Base-by-base conservation (phyloP, 73 alveolate species). In the Urostyla sp. region DNA sequence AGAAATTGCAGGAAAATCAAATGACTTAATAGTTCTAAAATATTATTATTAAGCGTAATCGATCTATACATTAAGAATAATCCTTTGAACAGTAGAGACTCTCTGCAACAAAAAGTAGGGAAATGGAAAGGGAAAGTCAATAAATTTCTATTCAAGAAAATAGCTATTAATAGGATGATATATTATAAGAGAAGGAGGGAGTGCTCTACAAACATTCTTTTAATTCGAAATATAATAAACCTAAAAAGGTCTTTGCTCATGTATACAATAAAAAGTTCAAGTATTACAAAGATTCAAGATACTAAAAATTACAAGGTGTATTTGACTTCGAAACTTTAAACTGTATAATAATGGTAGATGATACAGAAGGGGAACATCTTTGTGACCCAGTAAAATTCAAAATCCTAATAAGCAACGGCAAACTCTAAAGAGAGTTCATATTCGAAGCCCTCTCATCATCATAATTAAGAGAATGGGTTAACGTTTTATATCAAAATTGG, bases 401-500 rank as follows among this genome's bases (percentile, higher is more conserved):
- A 30, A 63, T 63, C 36, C 61, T 43, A 40, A 60, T 63, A n/a
- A n/a, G n/a, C n/a, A n/a, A n/a, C 53, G 24, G 21, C 3, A 60
- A 60, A 4, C 21, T 57, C 24, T 11, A 36, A n/a, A 63, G 30
- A 15, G 5, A 40, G 3, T 63, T 63, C 79, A 21, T 63, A 60
- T 63, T 63, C 44, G 10, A 38, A 6, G 79, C 44, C 30, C 60
- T 43, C 15, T 43, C 50, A 20, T 43, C 61, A 23, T 20, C 28
- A 11, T 45, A 57, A 26, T 63, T 63, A 21, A 63, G 79, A 37
- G 26, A 63, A 37, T 63, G 79, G 79, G 44, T 60, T n/a, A 16
- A 63, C 61, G 79, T 60, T 15, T 28, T 63, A 11, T 69, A 48
- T 48, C 72, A 67, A 15, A 69, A 69, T 48, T 69, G 83, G 83